Conservation (phyloP, 768 basidiomycete genomes). For the Lentinula sp. region DNA sequence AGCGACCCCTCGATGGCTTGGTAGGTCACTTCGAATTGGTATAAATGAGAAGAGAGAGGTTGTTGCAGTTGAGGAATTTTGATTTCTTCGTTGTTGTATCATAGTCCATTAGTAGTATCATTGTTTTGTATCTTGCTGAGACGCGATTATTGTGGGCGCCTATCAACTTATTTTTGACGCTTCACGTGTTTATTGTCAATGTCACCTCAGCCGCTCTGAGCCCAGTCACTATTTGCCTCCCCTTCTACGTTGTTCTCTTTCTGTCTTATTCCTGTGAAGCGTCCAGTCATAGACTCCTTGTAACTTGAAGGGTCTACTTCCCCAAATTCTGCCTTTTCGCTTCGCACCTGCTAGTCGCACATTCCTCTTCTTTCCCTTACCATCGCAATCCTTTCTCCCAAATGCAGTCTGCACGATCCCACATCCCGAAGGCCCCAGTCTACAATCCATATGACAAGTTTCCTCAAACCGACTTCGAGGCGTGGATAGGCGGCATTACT, state of each 20-base stretch:
- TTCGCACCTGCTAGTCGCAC: too few relatives aligned
- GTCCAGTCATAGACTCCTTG: background rate
- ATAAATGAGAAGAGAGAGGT: conserved; percentile 52
- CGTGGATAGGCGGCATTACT: conserved; percentile 64
- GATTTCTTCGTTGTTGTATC: conserved; percentile 3
- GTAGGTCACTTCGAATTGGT: conserved; percentile 43
- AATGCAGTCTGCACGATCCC: background rate
- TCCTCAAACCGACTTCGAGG: conserved; percentile 60
- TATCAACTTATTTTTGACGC: background rate
- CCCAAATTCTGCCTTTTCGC: background rate
- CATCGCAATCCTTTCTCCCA: background rate
- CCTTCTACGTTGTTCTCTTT: background rate
- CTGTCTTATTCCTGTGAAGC: too few relatives aligned
- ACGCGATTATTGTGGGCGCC: background rate
- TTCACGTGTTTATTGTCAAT: background rate
- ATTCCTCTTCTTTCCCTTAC: background rate
- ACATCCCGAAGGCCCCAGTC: conserved; percentile 40
- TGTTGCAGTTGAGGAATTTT: conserved; percentile 35
- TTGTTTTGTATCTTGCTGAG: too few relatives aligned
- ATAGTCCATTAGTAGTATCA: background rate
- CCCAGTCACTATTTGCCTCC: background rate
- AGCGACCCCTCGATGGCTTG: conserved; percentile 31
- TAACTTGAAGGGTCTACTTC: background rate
- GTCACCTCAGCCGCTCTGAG: background rate
- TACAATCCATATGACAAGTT: conserved; percentile 74